Evolutionary conservation across 1,284 basidiomycete species (phyloP), one percentile per base, ranked within the genome.

Genomic region (Cystobasidium sp.): DNA sequence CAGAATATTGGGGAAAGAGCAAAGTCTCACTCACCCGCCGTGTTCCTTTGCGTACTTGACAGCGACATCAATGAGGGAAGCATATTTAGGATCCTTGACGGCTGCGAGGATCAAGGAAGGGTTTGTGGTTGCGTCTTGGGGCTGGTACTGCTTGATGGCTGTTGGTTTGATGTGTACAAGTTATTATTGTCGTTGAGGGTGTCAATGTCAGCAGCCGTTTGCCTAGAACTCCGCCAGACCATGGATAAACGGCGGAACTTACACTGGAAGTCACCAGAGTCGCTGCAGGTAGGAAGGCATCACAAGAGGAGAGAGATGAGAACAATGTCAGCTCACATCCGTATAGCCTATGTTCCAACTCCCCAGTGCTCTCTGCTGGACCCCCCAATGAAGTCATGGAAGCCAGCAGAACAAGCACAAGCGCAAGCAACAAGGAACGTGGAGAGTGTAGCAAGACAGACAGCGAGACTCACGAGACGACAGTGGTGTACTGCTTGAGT

Each of bases 81-180:
- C 86, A 84, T 99, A 99, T 56, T 87, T 88, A 52, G 91, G 85
- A 85, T 98, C 92, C 86, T 91, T 91, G 80, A 94, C 90, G 59
- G 96, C 97, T 39, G 94, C 93, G 78, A 99, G 87, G 84, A 96
- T 92, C 75, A 87, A 83, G 68, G 82, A 83, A 77, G 94, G 94
- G 86, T 97, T 97, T 79, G 94, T 97, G 68, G 94, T 97, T 20
- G 94, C 94, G 80, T 86, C 91, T 85, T 93, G 92, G 79, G 94
- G 94, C 86, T 95, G 94, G 89, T 94, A 97, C 4, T 6, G 6
- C 22, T 37, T 41, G 20, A 63, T 63, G n/a, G n/a, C n/a, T n/a
- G n/a, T n/a, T n/a, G n/a, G n/a, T n/a, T n/a, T n/a, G n/a, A n/a
- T n/a, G n/a, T n/a, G n/a, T n/a, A n/a, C n/a, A n/a, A n/a, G n/a